Conservation (phyloP, 2,329 filamentous ascomycete genomes). For the Fusarium chaquense region DNA sequence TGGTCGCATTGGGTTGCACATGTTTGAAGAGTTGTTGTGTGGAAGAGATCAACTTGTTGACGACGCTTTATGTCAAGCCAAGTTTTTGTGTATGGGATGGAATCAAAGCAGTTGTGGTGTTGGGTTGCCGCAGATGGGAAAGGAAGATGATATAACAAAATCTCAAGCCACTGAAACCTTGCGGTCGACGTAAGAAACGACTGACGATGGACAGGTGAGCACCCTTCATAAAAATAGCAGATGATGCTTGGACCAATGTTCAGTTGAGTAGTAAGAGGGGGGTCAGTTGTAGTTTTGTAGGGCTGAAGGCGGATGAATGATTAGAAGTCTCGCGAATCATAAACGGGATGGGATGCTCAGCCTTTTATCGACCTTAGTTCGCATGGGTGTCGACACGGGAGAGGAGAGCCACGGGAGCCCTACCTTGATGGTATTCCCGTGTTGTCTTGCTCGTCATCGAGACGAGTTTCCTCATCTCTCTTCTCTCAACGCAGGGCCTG, state of each 20-base stretch:
- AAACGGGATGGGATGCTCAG: slow-evolving; percentile 36
- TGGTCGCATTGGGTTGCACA: slow-evolving; percentile 9
- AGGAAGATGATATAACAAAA: slow-evolving; percentile 6
- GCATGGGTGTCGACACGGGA: slow-evolving; percentile 7
- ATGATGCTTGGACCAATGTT: slow-evolving; percentile 5
- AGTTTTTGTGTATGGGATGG: background rate
- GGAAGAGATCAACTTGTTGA: background rate
- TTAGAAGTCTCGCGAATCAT: slow-evolving; percentile 25
- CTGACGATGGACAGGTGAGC: background rate
- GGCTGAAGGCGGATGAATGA: slow-evolving; percentile 39
- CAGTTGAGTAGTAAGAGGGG: background rate
- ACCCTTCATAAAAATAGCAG: slow-evolving; percentile 2
- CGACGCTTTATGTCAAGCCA: no score
- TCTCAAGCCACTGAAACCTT: background rate
- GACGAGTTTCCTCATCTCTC: slow-evolving; percentile 40
- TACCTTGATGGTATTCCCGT: slow-evolving; percentile 10
- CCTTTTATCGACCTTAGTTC: slow-evolving; percentile 39
- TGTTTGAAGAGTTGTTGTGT: background rate
- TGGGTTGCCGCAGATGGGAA: background rate
- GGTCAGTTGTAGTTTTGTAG: slow-evolving; percentile 35
- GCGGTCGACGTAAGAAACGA: background rate
- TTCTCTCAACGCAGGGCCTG: slow-evolving; percentile 28
- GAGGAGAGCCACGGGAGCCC: slow-evolving; percentile 13
- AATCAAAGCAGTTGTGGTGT: background rate
- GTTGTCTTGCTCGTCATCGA: slow-evolving; percentile 25